Evolutionary conservation across 2,329 filamentous ascomycete species (phyloP).

Genomic region (Stylonectria norvegica): DNA sequence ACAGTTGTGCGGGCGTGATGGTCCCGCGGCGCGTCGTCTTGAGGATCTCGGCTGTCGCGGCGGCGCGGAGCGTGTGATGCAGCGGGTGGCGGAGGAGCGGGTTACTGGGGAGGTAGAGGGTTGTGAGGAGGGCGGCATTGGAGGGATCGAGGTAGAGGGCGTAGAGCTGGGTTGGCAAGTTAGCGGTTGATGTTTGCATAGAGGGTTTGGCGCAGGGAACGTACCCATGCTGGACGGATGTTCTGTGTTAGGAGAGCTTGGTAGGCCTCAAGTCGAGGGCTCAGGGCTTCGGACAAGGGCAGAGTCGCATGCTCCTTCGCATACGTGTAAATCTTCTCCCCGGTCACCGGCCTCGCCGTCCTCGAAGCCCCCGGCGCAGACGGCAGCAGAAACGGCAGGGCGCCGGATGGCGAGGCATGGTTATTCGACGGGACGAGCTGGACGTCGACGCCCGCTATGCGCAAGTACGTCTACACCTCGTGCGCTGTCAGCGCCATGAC

Average conservation of each 20-base stretch:
- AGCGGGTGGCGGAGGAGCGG: constrained; percentile 62
- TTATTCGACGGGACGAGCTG: constrained; percentile 73
- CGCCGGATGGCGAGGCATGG: constrained; percentile 84
- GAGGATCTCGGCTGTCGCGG: constrained; percentile 71
- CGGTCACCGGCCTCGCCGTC: constrained; percentile 53
- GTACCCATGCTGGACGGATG: constrained; percentile 82
- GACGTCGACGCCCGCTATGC: constrained; percentile 68
- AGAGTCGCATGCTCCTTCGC: constrained; percentile 44
- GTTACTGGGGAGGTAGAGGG: constrained; percentile 69
- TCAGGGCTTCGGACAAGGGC: constrained; percentile 46
- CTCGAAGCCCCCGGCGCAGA: constrained; percentile 27
- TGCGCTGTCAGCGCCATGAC: not conserved
- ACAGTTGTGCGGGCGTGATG: constrained; percentile 37
- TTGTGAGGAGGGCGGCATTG: constrained; percentile 66
- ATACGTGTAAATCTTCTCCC: constrained; percentile 65
- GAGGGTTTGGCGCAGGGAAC: constrained; percentile 11
- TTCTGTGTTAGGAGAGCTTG: constrained; percentile 70
- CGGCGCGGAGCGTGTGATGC: constrained; percentile 63
- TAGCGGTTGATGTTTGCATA: constrained; percentile 3
- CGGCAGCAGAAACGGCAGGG: constrained; percentile 83
- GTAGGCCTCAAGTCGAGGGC: constrained; percentile 68
- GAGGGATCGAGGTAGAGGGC: constrained; percentile 70
- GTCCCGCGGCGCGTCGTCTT: constrained; percentile 50
- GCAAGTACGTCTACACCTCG: constrained; percentile 68
- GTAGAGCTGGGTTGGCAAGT: constrained; percentile 57